Conservation (phyloP, 2,329 filamentous ascomycete genomes). For the Ophiosphaerella korrae region DNA sequence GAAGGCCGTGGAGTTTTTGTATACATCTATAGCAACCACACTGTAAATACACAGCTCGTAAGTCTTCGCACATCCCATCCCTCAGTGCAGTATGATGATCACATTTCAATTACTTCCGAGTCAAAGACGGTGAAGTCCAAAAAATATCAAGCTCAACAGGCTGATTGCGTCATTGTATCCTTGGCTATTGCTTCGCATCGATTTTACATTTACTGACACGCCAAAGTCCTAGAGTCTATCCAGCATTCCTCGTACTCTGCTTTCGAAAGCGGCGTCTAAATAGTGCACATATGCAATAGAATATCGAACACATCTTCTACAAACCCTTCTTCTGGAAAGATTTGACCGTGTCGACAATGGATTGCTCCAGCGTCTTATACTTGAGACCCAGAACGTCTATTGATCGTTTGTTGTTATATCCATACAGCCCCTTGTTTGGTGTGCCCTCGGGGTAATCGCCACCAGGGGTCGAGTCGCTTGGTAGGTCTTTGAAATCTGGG, state of each 20-base stretch:
- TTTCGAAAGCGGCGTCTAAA: conserved; percentile 3
- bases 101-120: conserved; percentile 43
- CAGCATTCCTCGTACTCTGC: background rate
- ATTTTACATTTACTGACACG: conserved; percentile 17
- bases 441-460: conserved; percentile 56
- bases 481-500: conserved; percentile 59
- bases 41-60: conserved; percentile 16
- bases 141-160: conserved; percentile 62
- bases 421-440: conserved; percentile 45
- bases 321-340: conserved; percentile 63
- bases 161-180: conserved; percentile 45
- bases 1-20: background rate
- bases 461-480: conserved; percentile 49
- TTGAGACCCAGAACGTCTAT: conserved; percentile 64
- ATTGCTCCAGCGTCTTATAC: conserved; percentile 63
- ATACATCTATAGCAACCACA: background rate
- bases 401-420: conserved; percentile 61
- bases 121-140: conserved; percentile 44
- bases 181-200: conserved; percentile 3
- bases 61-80: conserved; percentile 9
- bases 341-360: conserved; percentile 66
- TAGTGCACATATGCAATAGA: conserved; percentile 17
- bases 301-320: conserved; percentile 24
- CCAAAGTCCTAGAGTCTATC: conserved; percentile 4
- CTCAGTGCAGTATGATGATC: conserved; percentile 38